phyloP scores from a whole-genome alignment of 164 flowering plant genomes.

The Chimonanthus praecox region DNA sequence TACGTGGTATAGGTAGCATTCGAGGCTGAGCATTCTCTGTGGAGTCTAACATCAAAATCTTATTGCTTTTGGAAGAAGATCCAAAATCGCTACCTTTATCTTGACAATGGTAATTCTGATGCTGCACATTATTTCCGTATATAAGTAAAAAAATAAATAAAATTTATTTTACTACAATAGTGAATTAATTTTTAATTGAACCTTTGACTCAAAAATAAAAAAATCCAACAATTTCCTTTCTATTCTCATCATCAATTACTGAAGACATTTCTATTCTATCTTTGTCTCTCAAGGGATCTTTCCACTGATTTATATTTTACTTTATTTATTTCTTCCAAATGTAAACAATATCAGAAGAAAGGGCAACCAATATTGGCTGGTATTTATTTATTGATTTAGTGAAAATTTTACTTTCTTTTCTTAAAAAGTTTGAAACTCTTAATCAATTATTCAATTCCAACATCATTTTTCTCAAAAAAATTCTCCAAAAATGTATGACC shows the following conservation, averaged over 20 bases:
- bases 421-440: too few species aligned
- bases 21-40: constrained; percentile 36
- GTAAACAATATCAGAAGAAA: too few species aligned
- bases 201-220: not conserved
- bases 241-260: not conserved
- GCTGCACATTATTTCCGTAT: not conserved
- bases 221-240: not conserved
- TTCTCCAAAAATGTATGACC: too few species aligned
- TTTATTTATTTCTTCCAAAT: too few species aligned
- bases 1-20: constrained; percentile 62
- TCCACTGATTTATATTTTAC: not conserved
- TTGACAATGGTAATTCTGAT: constrained; percentile 1
- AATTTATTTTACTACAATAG: too few species aligned
- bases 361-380: too few species aligned
- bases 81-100: constrained; percentile 30
- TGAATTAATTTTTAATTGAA: too few species aligned
- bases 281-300: not conserved
- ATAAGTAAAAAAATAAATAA: not conserved
- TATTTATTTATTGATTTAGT: too few species aligned
- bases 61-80: constrained; percentile 53
- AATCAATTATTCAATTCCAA: too few species aligned
- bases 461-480: too few species aligned
- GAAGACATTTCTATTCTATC: not conserved
- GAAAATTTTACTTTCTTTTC: too few species aligned
- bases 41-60: constrained; percentile 23